Evolutionary conservation across 1,284 basidiomycete genomes (phyloP), one percentile per base, ranked within the genome.

Genomic region (Puccinia coronata): DNA sequence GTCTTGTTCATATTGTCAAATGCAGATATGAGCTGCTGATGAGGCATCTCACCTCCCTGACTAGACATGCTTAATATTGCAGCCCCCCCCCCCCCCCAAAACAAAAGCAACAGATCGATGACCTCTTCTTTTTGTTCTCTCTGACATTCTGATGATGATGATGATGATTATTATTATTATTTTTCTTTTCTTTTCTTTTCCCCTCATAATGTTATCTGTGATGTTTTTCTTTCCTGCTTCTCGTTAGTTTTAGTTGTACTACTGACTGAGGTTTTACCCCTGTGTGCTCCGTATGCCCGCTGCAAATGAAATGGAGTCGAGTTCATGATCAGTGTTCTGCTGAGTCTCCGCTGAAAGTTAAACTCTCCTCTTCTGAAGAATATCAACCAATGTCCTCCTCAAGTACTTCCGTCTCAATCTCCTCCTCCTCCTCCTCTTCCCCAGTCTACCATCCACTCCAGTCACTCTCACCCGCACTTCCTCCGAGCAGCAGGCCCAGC

Each of bases 11-110:
- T n/a, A n/a, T n/a, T n/a, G n/a, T n/a, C n/a, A n/a, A n/a, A n/a
- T n/a, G n/a, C n/a, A 72, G 70, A 36, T 72, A 72, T 39, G 70
- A 72, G n/a, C 39, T 72, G 51, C 31, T 72, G 51, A 72, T 72
- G 70, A 72, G 51, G 34, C 47, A 72, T 39, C 49, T 72, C 18
- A 72, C 70, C 23, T 18, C 70, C 34, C 39, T 72, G 34, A 72
- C 70, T 51, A 28, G 43, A n/a, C 61, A 63, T 39, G 6, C 61
- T n/a, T 63, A 41, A 39, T 63, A 47, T 16, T 8, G 11, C 57
- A 59, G 28, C 57, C 57, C 9, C 14, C 16, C 34, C 61, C 20
- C 11, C 2, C 28, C 31, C 4, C 51, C 20, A 8, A 61, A 61
- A 31, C 43, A 36, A 36, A 61, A 61, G 20, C 31, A n/a, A 59